Conservation (phyloP, 2,329 filamentous ascomycete species). For the Pseudocercospora crystallina region DNA sequence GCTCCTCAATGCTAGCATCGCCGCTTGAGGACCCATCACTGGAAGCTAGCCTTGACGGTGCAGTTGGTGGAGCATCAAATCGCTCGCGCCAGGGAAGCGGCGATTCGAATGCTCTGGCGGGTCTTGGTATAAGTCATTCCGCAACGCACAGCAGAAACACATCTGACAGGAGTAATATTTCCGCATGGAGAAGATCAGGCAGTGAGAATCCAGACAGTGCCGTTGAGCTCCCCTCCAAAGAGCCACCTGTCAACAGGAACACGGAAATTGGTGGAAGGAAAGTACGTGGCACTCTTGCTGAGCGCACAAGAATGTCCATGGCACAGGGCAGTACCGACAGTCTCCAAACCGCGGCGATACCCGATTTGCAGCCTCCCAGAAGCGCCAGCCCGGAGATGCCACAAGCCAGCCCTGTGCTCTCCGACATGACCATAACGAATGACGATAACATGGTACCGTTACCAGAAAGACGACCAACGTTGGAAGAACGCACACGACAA, state of each 20-base stretch:
- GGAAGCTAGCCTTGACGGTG: slow-evolving; percentile 7
- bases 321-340: slow-evolving; percentile 30
- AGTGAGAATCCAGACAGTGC: slow-evolving; percentile 22
- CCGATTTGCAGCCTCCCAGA: not conserved
- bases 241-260: slow-evolving; percentile 8
- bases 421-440: slow-evolving; percentile 7
- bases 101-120: slow-evolving; percentile 2
- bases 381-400: not conserved
- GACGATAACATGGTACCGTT: not conserved
- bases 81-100: slow-evolving; percentile 17
- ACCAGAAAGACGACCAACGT: slow-evolving; percentile 39
- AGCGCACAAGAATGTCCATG: slow-evolving; percentile 50
- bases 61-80: slow-evolving; percentile 12
- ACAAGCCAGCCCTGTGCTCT: slow-evolving; percentile 11
- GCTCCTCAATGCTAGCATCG: slow-evolving; percentile 18
- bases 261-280: slow-evolving; percentile 10
- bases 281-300: slow-evolving; percentile 43
- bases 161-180: slow-evolving; percentile 12
- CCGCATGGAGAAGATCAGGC: slow-evolving; percentile 12
- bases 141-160: slow-evolving; percentile 12
- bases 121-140: slow-evolving; percentile 3
- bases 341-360: not conserved
- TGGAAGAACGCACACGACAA: slow-evolving; percentile 76
- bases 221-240: slow-evolving; percentile 12
- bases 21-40: slow-evolving; percentile 19